Base-by-base conservation (phyloP, 768 basidiomycete species). In the Saitozyma sp. region DNA sequence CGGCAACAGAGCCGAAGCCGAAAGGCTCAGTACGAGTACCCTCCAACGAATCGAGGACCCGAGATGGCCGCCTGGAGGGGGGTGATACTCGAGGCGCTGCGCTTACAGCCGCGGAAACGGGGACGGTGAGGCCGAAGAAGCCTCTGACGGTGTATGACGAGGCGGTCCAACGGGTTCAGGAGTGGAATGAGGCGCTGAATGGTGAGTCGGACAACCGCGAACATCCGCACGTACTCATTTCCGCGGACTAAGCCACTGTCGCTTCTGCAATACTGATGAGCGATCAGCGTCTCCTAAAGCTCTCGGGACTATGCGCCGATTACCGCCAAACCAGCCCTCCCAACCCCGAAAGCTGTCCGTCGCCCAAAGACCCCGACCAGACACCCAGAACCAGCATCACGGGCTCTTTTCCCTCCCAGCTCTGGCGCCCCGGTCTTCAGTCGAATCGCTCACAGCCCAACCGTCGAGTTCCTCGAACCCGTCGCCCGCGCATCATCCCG, bases 161-260 rank as follows among this genome's bases (percentile, higher is more conserved):
- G 72, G 92, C 90, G 17, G 91, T 99, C 41, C 83, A 92, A 69
- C 88, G 91, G 77, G 95, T 99, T 29, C 95, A 97, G 79, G 92
- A 97, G 79, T 99, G 95, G 94, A 99, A 99, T 72, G 91, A 97
- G 78, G 95, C 94, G 0, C 82, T 98, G 61, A 92, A 91, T 80
- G 92, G 91, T 93, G 77, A 71, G 82, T 71, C 5, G 29, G 29
- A 29, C 29, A 29, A 2, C 29, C 29, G 29, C 29, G 2, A 29
- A 29, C 29, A 29, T 29, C 29, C 5, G 29, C 29, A 29, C 29
- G 2, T 29, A 29, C 29, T 29, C 29, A 5, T 29, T 29, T 29
- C 29, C 29, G 5, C 29, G 29, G 29, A 29, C 29, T 29, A 29
- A 29, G 29, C 29, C 29, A 29, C 29, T 29, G 29, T 29, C 5